Conservation (phyloP, 768 basidiomycete genomes). For the Daedaleopsis sinensis region DNA sequence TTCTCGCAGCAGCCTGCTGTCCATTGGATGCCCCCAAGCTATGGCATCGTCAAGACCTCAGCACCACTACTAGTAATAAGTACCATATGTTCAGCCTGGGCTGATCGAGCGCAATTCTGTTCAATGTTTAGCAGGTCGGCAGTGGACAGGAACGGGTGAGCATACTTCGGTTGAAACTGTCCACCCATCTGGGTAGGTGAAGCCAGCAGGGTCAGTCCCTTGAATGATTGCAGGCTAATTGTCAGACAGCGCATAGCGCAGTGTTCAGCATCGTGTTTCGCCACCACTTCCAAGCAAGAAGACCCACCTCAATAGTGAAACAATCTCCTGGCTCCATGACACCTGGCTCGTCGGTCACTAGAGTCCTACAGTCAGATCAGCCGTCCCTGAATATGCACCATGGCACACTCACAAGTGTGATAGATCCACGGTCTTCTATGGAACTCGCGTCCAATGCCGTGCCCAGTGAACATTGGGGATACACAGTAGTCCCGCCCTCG, state of each 20-base stretch:
- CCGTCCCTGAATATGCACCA: not conserved
- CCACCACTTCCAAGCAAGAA: not conserved
- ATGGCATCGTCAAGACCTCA: conserved; percentile 68
- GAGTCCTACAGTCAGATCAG: not conserved
- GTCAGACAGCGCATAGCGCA: not conserved
- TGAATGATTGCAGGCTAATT: conserved; percentile 75
- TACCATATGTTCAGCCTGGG: conserved; percentile 89
- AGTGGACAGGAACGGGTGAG: not conserved
- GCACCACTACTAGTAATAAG: conserved; percentile 77
- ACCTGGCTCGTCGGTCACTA: conserved; percentile 84
- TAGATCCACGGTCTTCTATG: conserved; percentile 84
- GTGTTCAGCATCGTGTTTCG: not conserved
- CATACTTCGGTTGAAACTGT: conserved; percentile 85
- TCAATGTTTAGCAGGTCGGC: not conserved
- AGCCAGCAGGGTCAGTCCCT: conserved; percentile 65
- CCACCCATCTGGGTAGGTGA: conserved; percentile 93
- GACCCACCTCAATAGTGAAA: conserved; percentile 85
- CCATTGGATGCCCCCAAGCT: no score
- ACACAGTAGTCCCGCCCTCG: conserved; percentile 55
- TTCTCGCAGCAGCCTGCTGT: no score
- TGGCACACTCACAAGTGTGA: conserved; percentile 60
- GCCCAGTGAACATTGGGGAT: conserved; percentile 76
- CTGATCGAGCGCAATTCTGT: conserved; percentile 79
- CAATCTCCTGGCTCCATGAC: conserved; percentile 84
- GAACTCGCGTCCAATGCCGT: conserved; percentile 84